These are phyloP conservation scores for Lasiosphaeria ovina DNA, from an alignment of 495 filamentous ascomycete species.

Conservation along the genomic window DNA sequence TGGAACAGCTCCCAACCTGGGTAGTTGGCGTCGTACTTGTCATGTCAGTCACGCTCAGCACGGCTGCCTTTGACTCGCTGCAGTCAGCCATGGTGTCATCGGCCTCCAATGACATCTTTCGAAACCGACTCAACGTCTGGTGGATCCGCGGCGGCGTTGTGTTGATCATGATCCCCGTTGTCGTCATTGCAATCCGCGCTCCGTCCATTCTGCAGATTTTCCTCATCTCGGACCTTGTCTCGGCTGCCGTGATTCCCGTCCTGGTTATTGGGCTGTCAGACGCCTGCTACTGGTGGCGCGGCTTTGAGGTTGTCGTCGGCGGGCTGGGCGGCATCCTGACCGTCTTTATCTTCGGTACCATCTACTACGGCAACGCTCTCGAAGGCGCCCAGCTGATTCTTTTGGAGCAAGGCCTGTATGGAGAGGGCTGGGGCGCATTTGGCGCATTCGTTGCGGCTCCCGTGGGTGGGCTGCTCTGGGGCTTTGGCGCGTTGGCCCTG, in stretches of 20 bases:
- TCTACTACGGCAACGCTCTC: slow-evolving; percentile 65
- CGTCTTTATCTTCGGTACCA: slow-evolving; percentile 71
- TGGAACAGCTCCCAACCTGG: slow-evolving; percentile 68
- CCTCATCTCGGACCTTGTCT: slow-evolving; percentile 71
- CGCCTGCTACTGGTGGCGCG: slow-evolving; percentile 66
- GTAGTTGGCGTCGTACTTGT: slow-evolving; percentile 72
- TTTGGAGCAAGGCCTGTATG: slow-evolving; percentile 67
- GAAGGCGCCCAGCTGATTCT: slow-evolving; percentile 64
- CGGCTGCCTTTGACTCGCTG: slow-evolving; percentile 70
- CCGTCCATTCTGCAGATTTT: slow-evolving; percentile 74
- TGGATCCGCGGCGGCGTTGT: slow-evolving; percentile 63
- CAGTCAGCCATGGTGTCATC: slow-evolving; percentile 76
- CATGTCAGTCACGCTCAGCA: slow-evolving; percentile 70
- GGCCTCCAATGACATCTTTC: slow-evolving; percentile 74
- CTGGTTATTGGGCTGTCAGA: slow-evolving; percentile 64
- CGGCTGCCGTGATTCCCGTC: slow-evolving; percentile 65
- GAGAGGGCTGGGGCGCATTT: slow-evolving; percentile 70
- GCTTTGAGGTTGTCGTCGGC: slow-evolving; percentile 70
- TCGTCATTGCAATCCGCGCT: slow-evolving; percentile 66
- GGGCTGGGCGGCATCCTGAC: slow-evolving; percentile 69
- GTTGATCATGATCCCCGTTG: slow-evolving; percentile 65
- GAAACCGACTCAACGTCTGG: slow-evolving; percentile 69
- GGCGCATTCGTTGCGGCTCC: slow-evolving; percentile 79
- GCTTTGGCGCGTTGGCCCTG: slow-evolving; percentile 54
- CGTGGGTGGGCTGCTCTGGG: slow-evolving; percentile 68